phyloP scores from a whole-genome alignment of 2,329 filamentous ascomycete species.

The Ceratocystis colombiana region DNA sequence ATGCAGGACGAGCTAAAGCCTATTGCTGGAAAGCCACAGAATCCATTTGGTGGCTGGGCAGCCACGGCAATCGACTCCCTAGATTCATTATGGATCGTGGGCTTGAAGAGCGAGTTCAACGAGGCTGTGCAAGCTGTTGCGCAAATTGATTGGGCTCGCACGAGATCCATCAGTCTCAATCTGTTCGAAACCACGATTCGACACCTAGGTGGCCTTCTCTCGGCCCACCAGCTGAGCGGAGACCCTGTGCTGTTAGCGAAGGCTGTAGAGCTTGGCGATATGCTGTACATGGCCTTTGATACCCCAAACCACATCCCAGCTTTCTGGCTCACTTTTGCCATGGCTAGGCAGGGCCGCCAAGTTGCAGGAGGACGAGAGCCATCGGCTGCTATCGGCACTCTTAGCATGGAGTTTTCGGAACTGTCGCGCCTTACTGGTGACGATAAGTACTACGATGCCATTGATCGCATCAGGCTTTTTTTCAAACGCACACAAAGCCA shows the following conservation, averaged over 20 bases:
- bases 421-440: conserved; percentile 64
- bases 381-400: conserved; percentile 48
- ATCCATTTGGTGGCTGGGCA: conserved; percentile 45
- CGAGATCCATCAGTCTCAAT: conserved; percentile 37
- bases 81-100: conserved; percentile 56
- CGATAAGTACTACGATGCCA: conserved; percentile 62
- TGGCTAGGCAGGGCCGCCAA: conserved; percentile 38
- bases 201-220: conserved; percentile 43
- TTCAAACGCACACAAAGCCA: conserved; percentile 58
- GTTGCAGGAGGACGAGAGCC: conserved; percentile 42
- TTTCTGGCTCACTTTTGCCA: conserved; percentile 38
- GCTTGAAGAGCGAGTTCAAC: conserved; percentile 45
- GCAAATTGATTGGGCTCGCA: conserved; percentile 44
- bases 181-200: conserved; percentile 48
- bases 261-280: conserved; percentile 43
- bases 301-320: conserved; percentile 44
- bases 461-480: conserved; percentile 60
- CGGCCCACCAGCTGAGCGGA: conserved; percentile 42
- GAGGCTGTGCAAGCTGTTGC: conserved; percentile 42
- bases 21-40: conserved; percentile 38
- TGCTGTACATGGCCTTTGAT: conserved; percentile 46
- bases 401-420: conserved; percentile 65
- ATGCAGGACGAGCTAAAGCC: conserved; percentile 43
- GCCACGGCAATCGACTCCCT: conserved; percentile 51
- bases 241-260: conserved; percentile 40